A percentile compares a stretch with the other conserved stretches of the same genome.
phyloP scores from a whole-genome alignment of 116 monocot genomes.

The Iris pallida region DNA sequence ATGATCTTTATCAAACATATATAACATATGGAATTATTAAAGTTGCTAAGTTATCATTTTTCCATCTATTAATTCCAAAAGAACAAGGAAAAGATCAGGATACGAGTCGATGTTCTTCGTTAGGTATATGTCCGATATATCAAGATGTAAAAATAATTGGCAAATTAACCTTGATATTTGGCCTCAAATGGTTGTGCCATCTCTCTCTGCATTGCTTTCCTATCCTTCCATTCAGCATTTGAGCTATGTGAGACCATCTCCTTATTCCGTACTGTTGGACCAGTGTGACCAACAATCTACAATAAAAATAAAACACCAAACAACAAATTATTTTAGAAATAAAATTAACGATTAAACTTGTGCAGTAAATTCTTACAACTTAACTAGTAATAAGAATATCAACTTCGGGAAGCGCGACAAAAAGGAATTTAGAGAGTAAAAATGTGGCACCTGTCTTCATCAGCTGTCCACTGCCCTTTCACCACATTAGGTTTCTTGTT shows the following conservation, averaged over 20 bases:
- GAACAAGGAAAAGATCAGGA: too few species aligned
- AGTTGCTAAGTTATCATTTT: too few species aligned
- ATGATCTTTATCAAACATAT: too few species aligned
- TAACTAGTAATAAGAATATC: background rate
- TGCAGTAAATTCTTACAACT: background rate
- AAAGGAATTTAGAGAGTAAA: background rate
- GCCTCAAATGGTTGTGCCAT: slow-evolving; percentile 78
- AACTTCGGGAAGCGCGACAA: background rate
- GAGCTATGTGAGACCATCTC: slow-evolving; percentile 61
- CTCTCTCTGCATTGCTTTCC: slow-evolving; percentile 74
- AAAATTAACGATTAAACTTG: background rate
- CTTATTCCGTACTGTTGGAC: slow-evolving; percentile 50
- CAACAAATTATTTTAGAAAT: too few species aligned
- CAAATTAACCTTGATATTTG: slow-evolving; percentile 63
- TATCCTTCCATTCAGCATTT: slow-evolving; percentile 37
- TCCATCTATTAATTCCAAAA: too few species aligned
- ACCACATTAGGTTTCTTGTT: slow-evolving; percentile 29
- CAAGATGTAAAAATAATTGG: background rate
- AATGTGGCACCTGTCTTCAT: slow-evolving; percentile 46
- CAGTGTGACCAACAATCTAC: slow-evolving; percentile 30
- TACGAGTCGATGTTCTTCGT: too few species aligned
- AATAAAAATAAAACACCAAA: background rate
- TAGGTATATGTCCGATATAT: background rate
- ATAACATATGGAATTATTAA: too few species aligned
- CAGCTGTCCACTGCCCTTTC: slow-evolving; percentile 60